A percentile compares a stretch with the other conserved stretches of the same genome.
Conservation (phyloP, 2,329 filamentous ascomycete genomes). For the Aspergillus sp. region DNA sequence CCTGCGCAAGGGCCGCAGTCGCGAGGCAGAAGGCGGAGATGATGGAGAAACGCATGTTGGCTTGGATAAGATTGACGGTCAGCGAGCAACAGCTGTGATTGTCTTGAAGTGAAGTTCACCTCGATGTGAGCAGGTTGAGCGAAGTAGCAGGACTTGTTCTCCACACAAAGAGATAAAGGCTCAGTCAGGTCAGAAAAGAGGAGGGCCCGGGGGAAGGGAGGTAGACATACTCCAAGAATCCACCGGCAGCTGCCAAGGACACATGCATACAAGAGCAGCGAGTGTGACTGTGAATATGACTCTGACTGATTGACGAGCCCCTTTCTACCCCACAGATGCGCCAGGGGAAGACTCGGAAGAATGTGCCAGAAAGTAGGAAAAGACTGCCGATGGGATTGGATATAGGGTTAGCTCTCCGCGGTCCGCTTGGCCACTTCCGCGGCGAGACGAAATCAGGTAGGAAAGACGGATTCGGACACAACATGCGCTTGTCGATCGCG, state of each 20-base stretch:
- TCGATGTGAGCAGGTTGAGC: neutral
- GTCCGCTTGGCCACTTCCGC: neutral
- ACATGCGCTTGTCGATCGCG: neutral
- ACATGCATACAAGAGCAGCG: neutral
- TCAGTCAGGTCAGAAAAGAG: neutral
- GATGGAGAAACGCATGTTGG: slow-evolving; percentile 5
- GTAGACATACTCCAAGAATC: slow-evolving; percentile 2
- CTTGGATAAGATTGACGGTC: neutral
- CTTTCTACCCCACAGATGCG: neutral
- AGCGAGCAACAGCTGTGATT: neutral
- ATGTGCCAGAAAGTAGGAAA: neutral
- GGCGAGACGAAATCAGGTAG: neutral
- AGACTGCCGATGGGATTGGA: neutral
- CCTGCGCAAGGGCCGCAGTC: neutral
- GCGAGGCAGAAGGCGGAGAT: neutral
- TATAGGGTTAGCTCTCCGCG: neutral
- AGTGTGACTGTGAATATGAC: neutral
- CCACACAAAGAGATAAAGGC: neutral
- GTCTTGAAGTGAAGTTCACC: neutral
- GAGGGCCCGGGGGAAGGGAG: neutral
- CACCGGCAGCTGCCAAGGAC: neutral
- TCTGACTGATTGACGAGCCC: too few relatives aligned
- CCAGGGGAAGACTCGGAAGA: neutral
- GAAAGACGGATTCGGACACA: neutral
- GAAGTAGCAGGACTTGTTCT: neutral